Evolutionary conservation across 2,329 filamentous ascomycete genomes (phyloP), one percentile per base, ranked within the genome.

Genomic region (Acrocalymma vagum): DNA sequence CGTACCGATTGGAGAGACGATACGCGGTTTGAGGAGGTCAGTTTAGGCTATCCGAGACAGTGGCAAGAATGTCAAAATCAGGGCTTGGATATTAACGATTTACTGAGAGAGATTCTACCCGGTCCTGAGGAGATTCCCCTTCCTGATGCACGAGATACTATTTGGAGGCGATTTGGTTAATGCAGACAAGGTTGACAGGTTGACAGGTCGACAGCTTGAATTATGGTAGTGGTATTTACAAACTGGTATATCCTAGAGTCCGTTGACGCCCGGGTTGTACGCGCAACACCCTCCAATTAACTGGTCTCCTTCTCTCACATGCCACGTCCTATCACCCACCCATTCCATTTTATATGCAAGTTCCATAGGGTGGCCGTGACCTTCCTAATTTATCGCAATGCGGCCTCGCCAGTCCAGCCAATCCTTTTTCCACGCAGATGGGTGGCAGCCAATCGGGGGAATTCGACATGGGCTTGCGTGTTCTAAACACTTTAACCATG

Each of bases 1-100:
- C 54, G 74, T 10, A 77, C 74, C 4, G 74, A 77, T 48, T 77
- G 72, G 71, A 70, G 66, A 27, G 72, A 75, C 46, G 61, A 67
- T 10, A 73, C 73, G 21, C 62, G 74, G 14, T 77, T 76, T 41
- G 74, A 77, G 50, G 74, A 77, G 51, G 69, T 71, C 31, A 73
- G 69, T 38, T 45, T 76, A 32, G 74, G 74, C n/a, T 77, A 77
- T 48, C 74, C 74, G 17, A 53, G 68, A 34, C 74, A 77, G 39
- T 77, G 74, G 74, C 65, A 74, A 36, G 65, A 72, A 6, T 71
- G 67, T 28, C 69, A 70, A 32, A 67, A 72, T 11, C 62, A 55
- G 6, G 74, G 73, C 5, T 47, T 74, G 38, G 71, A 73, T 43
- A 66, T 77, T 44, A 76, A 76, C 39, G 67, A 72, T 20, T 45